Percentiles rank a stretch among this genome's conserved stretches.
Evolutionary conservation across 176 grass and related monocot genomes (phyloP).

Genomic region (Aegilops tauschii): DNA sequence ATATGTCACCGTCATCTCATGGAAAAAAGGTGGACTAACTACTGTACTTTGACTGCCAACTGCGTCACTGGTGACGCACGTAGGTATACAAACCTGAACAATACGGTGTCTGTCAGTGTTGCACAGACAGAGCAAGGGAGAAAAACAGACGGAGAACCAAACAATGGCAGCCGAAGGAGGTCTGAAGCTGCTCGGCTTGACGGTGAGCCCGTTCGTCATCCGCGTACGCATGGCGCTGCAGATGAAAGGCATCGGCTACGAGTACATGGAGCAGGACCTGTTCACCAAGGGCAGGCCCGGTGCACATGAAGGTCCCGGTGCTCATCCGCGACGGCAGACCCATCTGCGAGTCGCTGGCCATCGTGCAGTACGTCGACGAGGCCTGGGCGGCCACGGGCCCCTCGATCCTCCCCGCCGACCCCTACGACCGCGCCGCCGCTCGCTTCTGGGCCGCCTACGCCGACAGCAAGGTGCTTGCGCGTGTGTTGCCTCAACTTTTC

Average conservation of each 20-base stretch:
- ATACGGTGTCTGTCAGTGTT: background rate
- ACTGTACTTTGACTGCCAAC: background rate
- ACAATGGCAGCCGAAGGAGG: background rate
- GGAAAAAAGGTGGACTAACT: background rate
- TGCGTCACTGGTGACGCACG: background rate
- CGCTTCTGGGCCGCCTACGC: conserved; percentile 39
- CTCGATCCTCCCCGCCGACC: conserved; percentile 36
- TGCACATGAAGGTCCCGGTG: background rate
- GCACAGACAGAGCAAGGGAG: background rate
- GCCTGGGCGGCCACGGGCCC: background rate
- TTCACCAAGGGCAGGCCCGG: background rate
- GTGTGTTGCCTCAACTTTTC: background rate
- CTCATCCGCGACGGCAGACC: background rate
- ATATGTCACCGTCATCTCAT: too few relatives aligned
- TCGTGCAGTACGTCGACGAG: conserved; percentile 53
- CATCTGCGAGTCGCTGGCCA: conserved; percentile 39
- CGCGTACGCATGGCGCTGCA: background rate
- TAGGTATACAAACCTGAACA: too few relatives aligned
- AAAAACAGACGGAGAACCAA: background rate
- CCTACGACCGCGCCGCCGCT: conserved; percentile 32
- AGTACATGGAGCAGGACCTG: background rate
- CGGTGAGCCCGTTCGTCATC: background rate
- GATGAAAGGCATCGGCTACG: background rate
- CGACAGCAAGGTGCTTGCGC: conserved; percentile 28
- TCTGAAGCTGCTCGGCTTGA: background rate